phyloP scores from a whole-genome alignment of 352 stramenopile species.

The Phytopythium ostracodes region DNA sequence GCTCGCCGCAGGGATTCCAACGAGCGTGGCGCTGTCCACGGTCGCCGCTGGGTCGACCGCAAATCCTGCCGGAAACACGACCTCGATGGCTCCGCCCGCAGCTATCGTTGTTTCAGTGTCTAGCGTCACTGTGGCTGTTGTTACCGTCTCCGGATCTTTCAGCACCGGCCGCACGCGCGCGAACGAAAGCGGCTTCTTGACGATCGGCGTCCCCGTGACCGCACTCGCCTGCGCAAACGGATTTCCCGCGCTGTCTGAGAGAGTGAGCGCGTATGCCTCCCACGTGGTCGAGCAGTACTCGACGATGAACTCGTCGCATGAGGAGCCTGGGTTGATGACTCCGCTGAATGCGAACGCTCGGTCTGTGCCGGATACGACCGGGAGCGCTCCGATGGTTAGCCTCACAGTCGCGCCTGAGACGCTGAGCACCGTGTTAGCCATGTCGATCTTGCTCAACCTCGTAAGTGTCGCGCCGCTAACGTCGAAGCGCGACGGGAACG shows the following conservation, averaged over 20 bases:
- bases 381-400: conserved; percentile 30
- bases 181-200: conserved; percentile 57
- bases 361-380: conserved; percentile 26
- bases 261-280: conserved; percentile 35
- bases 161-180: conserved; percentile 41
- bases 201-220: conserved; percentile 48
- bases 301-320: conserved; percentile 51
- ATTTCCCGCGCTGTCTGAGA: conserved; percentile 34
- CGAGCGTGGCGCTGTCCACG: conserved; percentile 13
- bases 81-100: conserved; percentile 33
- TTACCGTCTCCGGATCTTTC: conserved; percentile 32
- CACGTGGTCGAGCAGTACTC: conserved; percentile 43
- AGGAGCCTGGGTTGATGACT: conserved; percentile 54
- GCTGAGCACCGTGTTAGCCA: conserved; percentile 22
- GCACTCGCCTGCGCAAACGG: conserved; percentile 35
- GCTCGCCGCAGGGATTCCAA: conserved; percentile 32
- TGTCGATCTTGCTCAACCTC: conserved; percentile 25
- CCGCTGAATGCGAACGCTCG: conserved; percentile 35
- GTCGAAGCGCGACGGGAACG: conserved; percentile 40
- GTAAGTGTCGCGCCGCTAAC: conserved; percentile 22
- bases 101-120: conserved; percentile 37
- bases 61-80: conserved; percentile 48
- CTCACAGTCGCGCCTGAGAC: conserved; percentile 5
- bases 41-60: conserved; percentile 18
- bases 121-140: conserved; percentile 34